Conservation (phyloP, 352 stramenopile genomes). For the Globisporangium barbulae region DNA sequence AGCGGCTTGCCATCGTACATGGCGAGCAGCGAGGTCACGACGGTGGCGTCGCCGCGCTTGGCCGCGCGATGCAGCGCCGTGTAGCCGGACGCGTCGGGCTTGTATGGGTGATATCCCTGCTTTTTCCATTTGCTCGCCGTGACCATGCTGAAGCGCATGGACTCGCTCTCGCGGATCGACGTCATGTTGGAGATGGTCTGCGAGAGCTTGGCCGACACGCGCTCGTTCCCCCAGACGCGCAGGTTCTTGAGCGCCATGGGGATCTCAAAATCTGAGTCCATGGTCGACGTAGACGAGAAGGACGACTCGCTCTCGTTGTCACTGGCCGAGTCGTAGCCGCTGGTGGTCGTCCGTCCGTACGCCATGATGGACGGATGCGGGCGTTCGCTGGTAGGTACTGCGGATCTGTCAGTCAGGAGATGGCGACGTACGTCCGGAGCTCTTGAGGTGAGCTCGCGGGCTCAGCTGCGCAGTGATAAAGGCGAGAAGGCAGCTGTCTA, state of each 20-base stretch:
- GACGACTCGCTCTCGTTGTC: conserved; percentile 57
- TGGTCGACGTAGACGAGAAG: conserved; percentile 77
- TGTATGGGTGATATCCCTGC: conserved; percentile 81
- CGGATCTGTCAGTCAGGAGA: neutral
- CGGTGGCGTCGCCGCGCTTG: conserved; percentile 59
- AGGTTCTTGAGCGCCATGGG: conserved; percentile 62
- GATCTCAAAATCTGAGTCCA: conserved; percentile 86
- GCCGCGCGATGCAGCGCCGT: conserved; percentile 77
- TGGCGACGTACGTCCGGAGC: neutral
- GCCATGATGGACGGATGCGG: conserved; percentile 10
- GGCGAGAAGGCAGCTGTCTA: neutral
- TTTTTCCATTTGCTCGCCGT: conserved; percentile 84
- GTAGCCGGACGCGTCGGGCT: conserved; percentile 72
- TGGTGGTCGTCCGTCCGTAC: conserved; percentile 12
- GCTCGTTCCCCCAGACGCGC: conserved; percentile 60
- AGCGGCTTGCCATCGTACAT: conserved; percentile 79
- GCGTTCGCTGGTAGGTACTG: neutral
- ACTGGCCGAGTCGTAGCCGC: conserved; percentile 16
- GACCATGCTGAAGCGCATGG: conserved; percentile 74
- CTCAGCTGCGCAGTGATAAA: neutral
- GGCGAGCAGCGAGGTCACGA: conserved; percentile 67
- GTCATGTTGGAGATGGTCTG: conserved; percentile 57
- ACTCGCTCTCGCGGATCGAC: conserved; percentile 72
- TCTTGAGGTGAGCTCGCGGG: neutral
- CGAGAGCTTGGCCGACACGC: conserved; percentile 63